Percentiles rank a stretch among this genome's conserved stretches.
Evolutionary conservation across 352 stramenopile genomes (phyloP).

Genomic region (Globisporangium ultimum): DNA sequence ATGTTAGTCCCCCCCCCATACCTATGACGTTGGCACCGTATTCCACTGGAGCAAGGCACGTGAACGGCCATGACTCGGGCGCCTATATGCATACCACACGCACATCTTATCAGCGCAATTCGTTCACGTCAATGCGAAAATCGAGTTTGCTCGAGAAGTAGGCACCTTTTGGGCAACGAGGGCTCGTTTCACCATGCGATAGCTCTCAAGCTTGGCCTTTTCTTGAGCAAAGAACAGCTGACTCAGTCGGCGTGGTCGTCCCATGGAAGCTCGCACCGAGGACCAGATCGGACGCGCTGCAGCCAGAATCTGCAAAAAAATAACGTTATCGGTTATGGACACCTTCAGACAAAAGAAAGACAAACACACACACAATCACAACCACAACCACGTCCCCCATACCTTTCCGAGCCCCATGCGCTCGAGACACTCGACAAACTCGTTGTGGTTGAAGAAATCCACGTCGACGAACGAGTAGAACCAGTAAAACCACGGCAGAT

Average conservation of each 20-base stretch:
- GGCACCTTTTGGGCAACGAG: constrained; percentile 10
- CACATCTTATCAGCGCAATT: background rate
- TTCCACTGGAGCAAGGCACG: constrained; percentile 13
- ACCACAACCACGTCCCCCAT: too few relatives aligned
- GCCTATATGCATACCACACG: background rate
- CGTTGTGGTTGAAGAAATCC: constrained; percentile 74
- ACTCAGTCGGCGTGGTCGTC: constrained; percentile 62
- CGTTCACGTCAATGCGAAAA: too few relatives aligned
- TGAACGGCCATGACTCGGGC: constrained; percentile 13
- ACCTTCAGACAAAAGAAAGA: background rate
- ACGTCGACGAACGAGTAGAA: constrained; percentile 64
- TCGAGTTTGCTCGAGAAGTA: constrained; percentile 12
- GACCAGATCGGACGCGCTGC: constrained; percentile 71
- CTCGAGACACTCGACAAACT: constrained; percentile 71
- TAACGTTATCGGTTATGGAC: background rate
- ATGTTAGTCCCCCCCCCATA: constrained; percentile 3
- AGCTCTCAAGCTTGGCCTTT: constrained; percentile 61
- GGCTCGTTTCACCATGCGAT: constrained; percentile 38
- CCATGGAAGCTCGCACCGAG: constrained; percentile 73
- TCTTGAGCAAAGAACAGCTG: constrained; percentile 62
- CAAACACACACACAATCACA: background rate
- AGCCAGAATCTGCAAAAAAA: constrained; percentile 29
- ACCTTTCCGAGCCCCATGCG: constrained; percentile 67
- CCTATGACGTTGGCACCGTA: constrained; percentile 27
- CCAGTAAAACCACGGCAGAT: constrained; percentile 68